Conservation (phyloP, 73 alveolate genomes). For the Durusdinium trenchii region DNA sequence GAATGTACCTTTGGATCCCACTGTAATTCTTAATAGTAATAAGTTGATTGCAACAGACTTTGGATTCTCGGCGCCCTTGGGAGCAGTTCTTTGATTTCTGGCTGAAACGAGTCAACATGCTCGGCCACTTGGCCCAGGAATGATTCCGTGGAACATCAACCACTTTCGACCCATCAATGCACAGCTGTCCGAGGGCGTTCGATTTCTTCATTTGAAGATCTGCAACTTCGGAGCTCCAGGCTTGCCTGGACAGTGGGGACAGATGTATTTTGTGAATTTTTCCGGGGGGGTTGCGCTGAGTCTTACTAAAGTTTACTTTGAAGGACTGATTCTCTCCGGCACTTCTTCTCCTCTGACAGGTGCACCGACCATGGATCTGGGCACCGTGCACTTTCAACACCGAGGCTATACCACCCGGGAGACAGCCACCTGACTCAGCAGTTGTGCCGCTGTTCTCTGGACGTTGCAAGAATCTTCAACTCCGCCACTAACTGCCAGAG, state of each 20-base stretch:
- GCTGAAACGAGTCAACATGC: no score
- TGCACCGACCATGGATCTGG: conserved; percentile 52
- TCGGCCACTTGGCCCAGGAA: background rate
- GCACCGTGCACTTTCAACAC: conserved; percentile 60
- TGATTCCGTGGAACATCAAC: conserved; percentile 84
- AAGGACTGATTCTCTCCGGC: background rate
- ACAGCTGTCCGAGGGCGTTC: conserved; percentile 62
- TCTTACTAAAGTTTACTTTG: background rate
- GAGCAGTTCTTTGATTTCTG: no score
- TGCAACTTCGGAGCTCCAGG: conserved; percentile 92
- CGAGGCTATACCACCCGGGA: conserved; percentile 84
- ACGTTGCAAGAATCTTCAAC: no score
- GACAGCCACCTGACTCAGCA: conserved; percentile 63
- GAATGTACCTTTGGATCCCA: no score
- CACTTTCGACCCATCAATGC: conserved; percentile 74
- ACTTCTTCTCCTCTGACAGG: background rate
- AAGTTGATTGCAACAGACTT: no score
- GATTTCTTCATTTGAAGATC: conserved; percentile 63
- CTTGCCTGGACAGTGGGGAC: no score
- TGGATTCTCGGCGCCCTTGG: no score
- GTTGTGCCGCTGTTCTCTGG: no score
- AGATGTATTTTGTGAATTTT: background rate
- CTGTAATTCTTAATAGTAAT: no score
- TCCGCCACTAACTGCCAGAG: no score
- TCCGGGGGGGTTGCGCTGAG: background rate